phyloP scores from a whole-genome alignment of 257 asterid genomes.

The Henckelia pumila region DNA sequence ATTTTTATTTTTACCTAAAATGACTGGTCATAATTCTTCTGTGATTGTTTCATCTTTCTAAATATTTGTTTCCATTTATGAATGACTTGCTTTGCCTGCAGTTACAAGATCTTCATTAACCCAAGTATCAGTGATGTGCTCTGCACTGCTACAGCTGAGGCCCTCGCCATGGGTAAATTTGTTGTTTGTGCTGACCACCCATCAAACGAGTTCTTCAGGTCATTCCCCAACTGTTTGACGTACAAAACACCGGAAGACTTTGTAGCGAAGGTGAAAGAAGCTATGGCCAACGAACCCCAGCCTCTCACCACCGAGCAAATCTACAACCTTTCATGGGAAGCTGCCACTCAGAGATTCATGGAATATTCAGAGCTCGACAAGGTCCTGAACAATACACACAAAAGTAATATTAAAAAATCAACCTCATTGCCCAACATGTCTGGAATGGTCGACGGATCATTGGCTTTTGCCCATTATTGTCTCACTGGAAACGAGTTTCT shows the following conservation, averaged over 20 bases:
- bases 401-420: constrained; percentile 46
- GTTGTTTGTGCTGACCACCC: constrained; percentile 98
- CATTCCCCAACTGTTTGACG: constrained; percentile 87
- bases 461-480: constrained; percentile 88
- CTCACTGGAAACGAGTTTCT: constrained; percentile 86
- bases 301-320: constrained; percentile 84
- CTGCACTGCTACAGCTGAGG: constrained; percentile 99
- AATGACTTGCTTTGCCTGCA: constrained; percentile 34
- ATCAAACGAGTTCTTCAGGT: constrained; percentile 89
- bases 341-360: constrained; percentile 93
- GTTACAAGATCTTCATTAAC: constrained; percentile 91
- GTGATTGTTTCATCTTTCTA: not conserved
- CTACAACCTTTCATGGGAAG: constrained; percentile 93
- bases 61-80: constrained; percentile 12
- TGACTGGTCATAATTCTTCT: not conserved
- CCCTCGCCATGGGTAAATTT: constrained; percentile 98
- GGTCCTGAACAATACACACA: constrained; percentile 38
- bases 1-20: not conserved
- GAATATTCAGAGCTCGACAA: constrained; percentile 75
- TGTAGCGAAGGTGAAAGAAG: constrained; percentile 83
- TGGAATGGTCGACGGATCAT: constrained; percentile 73
- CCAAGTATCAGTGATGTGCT: constrained; percentile 98
- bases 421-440: constrained; percentile 63
- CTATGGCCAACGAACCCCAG: constrained; percentile 82
- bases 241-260: constrained; percentile 89